A percentile compares a stretch with the other conserved stretches of the same genome.
Conservation (phyloP, 768 basidiomycete species). For the Dacryopinax primogenitus region DNA sequence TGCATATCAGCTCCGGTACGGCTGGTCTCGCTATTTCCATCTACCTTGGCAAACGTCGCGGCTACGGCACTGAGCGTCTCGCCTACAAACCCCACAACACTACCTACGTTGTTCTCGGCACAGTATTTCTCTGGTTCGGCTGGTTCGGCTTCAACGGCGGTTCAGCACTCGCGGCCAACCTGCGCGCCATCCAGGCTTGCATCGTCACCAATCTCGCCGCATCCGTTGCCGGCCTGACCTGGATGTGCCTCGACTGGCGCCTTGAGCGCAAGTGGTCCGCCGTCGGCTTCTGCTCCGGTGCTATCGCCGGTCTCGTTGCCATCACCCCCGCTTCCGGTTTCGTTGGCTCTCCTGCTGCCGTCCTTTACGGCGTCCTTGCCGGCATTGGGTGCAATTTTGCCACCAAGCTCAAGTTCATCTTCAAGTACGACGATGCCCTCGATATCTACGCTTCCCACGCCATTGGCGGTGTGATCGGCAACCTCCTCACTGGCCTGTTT, state of each 20-base stretch:
- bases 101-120: conserved; percentile 85
- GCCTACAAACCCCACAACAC: conserved; percentile 94
- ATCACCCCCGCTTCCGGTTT: conserved; percentile 78
- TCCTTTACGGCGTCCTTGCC: conserved; percentile 73
- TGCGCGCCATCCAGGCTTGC: conserved; percentile 77
- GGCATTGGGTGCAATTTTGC: conserved; percentile 85
- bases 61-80: conserved; percentile 80
- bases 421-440: conserved; percentile 64
- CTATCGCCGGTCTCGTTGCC: conserved; percentile 78
- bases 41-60: conserved; percentile 80
- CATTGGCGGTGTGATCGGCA: conserved; percentile 67
- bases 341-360: conserved; percentile 65
- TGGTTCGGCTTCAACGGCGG: conserved; percentile 81
- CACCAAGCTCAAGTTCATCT: conserved; percentile 82
- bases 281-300: conserved; percentile 92
- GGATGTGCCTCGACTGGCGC: conserved; percentile 80
- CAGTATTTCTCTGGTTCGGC: conserved; percentile 68
- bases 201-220: conserved; percentile 91
- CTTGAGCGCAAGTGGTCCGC: conserved; percentile 87
- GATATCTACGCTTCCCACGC: conserved; percentile 85
- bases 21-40: conserved; percentile 71
- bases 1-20: conserved; percentile 88
- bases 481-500: conserved; percentile 76
- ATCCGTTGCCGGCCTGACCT: conserved; percentile 72
- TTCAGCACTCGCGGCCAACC: conserved; percentile 74